Base-by-base conservation (phyloP, 2,329 filamentous ascomycete genomes). In the Phialocephala subalpina region DNA sequence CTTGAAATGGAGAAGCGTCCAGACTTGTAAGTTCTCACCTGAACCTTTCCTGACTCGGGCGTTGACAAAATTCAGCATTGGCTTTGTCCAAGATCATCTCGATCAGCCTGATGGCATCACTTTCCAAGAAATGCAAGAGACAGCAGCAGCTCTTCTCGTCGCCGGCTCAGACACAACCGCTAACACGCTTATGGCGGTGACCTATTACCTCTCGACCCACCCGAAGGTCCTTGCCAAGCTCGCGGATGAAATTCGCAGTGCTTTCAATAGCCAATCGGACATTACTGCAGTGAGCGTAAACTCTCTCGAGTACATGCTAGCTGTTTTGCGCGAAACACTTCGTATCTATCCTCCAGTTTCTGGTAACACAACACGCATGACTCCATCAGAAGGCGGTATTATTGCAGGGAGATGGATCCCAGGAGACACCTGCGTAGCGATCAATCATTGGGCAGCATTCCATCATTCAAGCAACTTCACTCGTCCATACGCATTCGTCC, bases 201-300 rank as follows among this genome's bases (percentile, higher is more conserved):
- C 29, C 65, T 70, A 66, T 16, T 87, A 89, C 70, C 79, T 92
- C 3, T 83, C 92, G 3, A 83, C 84, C 67, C 83, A 81, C 20
- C 79, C 62, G 1, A 60, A 49, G 8, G n/a, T 42, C 1, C 36
- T 60, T 7, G 33, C 62, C 3, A 80, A 76, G 22, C 73, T 86
- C 3, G 72, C 73, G 2, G 65, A 74, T 0, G 84, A 86, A 67
- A 72, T 85, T 3, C 77, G 81, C 3, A 66, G 66, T 7, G 64
- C 75, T 0, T 84, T 84, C 68, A 67, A 58, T n/a, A 72, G 69
- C 7, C 70, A 74, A 38, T 25, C 56, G 1, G 63, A 68, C 1
- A 60, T 69, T 11, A 69, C 53, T 18, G 25, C 62, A 2, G 65
- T 65, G 8, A 72, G 73, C 2, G 67, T 53, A 4, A 14, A 49